These are phyloP conservation scores for Fusarium protoensiforme DNA, from an alignment of 2,329 filamentous ascomycete genomes.

Conservation along the genomic window DNA sequence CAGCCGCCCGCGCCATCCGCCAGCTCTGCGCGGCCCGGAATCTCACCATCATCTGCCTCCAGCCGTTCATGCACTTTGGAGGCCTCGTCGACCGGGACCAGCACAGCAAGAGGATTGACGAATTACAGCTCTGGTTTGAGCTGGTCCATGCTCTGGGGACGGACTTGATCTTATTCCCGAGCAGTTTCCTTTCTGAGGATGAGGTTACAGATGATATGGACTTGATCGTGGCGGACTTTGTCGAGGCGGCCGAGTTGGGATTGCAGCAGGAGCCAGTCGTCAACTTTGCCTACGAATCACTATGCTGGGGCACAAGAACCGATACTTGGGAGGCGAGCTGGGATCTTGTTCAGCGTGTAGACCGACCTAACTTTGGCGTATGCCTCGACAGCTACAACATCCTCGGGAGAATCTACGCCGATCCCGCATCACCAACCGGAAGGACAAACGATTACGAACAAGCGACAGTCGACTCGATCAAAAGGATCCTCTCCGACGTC, in stretches of 20 bases:
- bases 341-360: slow-evolving; percentile 73
- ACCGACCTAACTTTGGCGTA: slow-evolving; percentile 78
- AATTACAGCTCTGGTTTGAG: slow-evolving; percentile 76
- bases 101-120: slow-evolving; percentile 67
- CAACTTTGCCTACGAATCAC: slow-evolving; percentile 77
- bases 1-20: slow-evolving; percentile 68
- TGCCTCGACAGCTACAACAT: slow-evolving; percentile 86
- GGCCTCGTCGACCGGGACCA: slow-evolving; percentile 72
- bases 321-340: slow-evolving; percentile 79
- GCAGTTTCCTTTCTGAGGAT: slow-evolving; percentile 69
- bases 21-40: slow-evolving; percentile 65
- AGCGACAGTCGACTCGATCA: slow-evolving; percentile 65
- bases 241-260: slow-evolving; percentile 75
- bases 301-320: slow-evolving; percentile 77
- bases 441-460: slow-evolving; percentile 65
- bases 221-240: slow-evolving; percentile 71
- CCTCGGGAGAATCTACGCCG: slow-evolving; percentile 75
- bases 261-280: slow-evolving; percentile 65
- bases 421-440: slow-evolving; percentile 67
- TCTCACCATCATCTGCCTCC: slow-evolving; percentile 72
- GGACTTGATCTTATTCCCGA: slow-evolving; percentile 80
- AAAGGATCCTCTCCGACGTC: slow-evolving; percentile 63
- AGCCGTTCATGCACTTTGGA: slow-evolving; percentile 84
- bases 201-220: slow-evolving; percentile 59
- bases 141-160: slow-evolving; percentile 73